phyloP scores from a whole-genome alignment of 1,139 yeast species.

The Suhomyces taliae region DNA sequence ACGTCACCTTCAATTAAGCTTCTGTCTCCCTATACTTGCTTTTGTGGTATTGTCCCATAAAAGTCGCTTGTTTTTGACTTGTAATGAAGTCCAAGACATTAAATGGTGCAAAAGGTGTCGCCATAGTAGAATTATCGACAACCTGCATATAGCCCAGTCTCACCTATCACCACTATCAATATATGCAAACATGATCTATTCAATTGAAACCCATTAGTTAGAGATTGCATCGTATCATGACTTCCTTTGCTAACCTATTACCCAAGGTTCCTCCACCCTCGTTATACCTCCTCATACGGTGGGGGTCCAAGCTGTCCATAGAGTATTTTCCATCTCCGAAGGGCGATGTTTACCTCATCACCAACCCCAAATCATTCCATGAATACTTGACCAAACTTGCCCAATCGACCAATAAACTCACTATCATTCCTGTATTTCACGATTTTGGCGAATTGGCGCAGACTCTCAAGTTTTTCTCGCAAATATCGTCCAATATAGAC shows the following conservation, averaged over 20 bases:
- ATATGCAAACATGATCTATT: too few relatives aligned
- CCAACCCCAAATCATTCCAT: slow-evolving; percentile 21
- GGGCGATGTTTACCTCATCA: slow-evolving; percentile 24
- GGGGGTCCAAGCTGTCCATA: slow-evolving; percentile 8
- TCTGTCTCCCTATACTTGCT: too few relatives aligned
- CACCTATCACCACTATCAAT: too few relatives aligned
- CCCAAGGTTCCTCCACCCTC: slow-evolving; percentile 1
- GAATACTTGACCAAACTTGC: slow-evolving; percentile 20
- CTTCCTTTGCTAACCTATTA: neutral
- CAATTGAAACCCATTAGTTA: too few relatives aligned
- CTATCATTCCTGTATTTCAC: slow-evolving; percentile 18
- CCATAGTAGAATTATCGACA: too few relatives aligned
- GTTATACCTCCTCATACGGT: slow-evolving; percentile 1
- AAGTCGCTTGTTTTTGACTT: too few relatives aligned
- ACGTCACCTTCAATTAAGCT: too few relatives aligned
- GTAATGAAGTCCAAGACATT: too few relatives aligned
- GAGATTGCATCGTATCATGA: neutral
- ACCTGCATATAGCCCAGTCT: too few relatives aligned
- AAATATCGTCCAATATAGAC: slow-evolving; percentile 2
- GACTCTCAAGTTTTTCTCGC: slow-evolving; percentile 14
- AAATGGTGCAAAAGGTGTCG: too few relatives aligned
- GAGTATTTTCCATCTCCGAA: neutral
- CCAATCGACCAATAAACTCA: slow-evolving; percentile 5
- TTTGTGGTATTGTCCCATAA: too few relatives aligned
- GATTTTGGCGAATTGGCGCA: slow-evolving; percentile 15